A percentile compares a stretch with the other conserved stretches of the same genome.
phyloP scores from a whole-genome alignment of 495 filamentous ascomycete species.

The Lineolata rhizophorae region DNA sequence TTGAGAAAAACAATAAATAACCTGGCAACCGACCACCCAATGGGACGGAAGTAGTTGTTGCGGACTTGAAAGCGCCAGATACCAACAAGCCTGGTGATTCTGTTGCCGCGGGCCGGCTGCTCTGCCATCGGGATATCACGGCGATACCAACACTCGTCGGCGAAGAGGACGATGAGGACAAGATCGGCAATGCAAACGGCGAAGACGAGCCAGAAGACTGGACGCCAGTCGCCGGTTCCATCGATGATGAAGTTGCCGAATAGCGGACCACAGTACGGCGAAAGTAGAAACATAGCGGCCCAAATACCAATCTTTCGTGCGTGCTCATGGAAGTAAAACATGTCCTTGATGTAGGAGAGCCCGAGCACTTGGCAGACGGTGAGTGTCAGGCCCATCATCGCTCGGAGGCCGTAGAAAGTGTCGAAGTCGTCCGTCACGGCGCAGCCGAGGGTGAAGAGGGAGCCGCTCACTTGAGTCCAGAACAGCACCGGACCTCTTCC shows the following conservation, averaged over 20 bases:
- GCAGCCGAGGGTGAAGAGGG: conserved; percentile 31
- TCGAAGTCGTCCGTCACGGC: conserved; percentile 36
- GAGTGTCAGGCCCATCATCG: conserved; percentile 10
- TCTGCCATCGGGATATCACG: no score
- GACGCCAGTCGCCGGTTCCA: conserved; percentile 6
- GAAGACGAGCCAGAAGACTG: conserved; percentile 10
- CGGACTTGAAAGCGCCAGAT: no score
- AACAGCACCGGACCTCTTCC: conserved; percentile 38
- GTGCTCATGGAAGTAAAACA: conserved; percentile 45
- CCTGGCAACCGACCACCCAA: no score
- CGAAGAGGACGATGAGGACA: conserved; percentile 25
- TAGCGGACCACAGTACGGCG: conserved; percentile 37
- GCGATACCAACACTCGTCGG: no score
- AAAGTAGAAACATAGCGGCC: conserved; percentile 28
- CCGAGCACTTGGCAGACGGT: conserved; percentile 33
- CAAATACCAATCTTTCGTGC: conserved; percentile 41
- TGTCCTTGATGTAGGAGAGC: conserved; percentile 41
- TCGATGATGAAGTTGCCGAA: conserved; percentile 34
- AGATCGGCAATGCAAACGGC: conserved; percentile 18
- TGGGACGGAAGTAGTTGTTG: no score
- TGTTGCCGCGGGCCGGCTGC: no score
- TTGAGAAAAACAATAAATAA: no score
- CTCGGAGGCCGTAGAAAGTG: conserved; percentile 16
- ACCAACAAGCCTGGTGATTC: no score
- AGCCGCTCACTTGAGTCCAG: conserved; percentile 29